phyloP scores from a whole-genome alignment of 768 basidiomycete species.

The Collybiopsis confluens region DNA sequence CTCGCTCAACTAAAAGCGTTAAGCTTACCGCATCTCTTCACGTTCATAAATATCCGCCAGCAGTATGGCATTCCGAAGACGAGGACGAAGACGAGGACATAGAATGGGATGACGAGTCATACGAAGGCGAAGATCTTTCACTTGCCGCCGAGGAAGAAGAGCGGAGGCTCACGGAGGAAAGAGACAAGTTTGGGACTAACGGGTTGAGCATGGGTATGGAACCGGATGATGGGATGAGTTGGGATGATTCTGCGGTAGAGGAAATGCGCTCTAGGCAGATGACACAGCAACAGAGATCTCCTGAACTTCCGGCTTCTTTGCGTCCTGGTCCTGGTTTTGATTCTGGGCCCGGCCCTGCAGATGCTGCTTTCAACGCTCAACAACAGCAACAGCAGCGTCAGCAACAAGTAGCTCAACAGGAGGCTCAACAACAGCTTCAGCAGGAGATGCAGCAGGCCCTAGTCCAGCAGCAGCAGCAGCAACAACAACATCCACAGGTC shows the following conservation, averaged over 20 bases:
- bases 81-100: slow-evolving; percentile 62
- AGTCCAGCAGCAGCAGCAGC: slow-evolving; percentile 26
- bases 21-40: slow-evolving; percentile 61
- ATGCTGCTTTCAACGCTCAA: slow-evolving; percentile 15
- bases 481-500: slow-evolving; percentile 12
- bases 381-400: slow-evolving; percentile 32
- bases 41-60: slow-evolving; percentile 75
- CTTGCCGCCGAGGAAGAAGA: slow-evolving; percentile 60
- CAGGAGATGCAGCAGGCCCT: slow-evolving; percentile 22
- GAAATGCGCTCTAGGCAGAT: slow-evolving; percentile 34
- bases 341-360: too few relatives aligned
- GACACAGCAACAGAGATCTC: slow-evolving; percentile 19
- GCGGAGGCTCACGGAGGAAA: slow-evolving; percentile 20
- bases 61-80: slow-evolving; percentile 73
- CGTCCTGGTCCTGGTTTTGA: too few relatives aligned
- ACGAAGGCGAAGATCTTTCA: slow-evolving; percentile 65
- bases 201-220: slow-evolving; percentile 46
- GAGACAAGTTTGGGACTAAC: slow-evolving; percentile 23
- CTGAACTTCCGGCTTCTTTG: slow-evolving; percentile 27
- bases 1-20: slow-evolving; percentile 44
- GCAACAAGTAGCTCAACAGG: slow-evolving; percentile 22
- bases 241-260: slow-evolving; percentile 72
- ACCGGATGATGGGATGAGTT: slow-evolving; percentile 77
- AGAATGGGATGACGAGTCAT: slow-evolving; percentile 67
- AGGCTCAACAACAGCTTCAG: slow-evolving; percentile 26